Evolutionary conservation across 306 rosid species (phyloP).

Genomic region (Bauhinia variegata): DNA sequence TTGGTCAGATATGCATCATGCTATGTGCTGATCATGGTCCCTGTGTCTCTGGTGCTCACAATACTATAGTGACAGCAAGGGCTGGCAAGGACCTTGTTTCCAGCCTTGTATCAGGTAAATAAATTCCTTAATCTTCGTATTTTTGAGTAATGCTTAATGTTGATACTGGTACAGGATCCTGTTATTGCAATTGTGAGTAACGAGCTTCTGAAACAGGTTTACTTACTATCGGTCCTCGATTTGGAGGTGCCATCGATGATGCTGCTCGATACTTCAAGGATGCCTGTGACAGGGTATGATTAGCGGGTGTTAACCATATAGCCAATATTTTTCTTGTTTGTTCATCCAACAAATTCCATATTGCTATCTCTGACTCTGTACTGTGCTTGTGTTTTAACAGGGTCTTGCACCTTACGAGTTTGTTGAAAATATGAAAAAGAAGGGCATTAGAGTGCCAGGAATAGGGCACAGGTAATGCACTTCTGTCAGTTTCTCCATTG

Average conservation of each 20-base stretch:
- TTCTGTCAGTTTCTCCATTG: not conserved
- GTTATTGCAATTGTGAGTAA: slow-evolving; percentile 33
- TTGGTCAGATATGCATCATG: slow-evolving; percentile 89
- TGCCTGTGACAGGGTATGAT: slow-evolving; percentile 83
- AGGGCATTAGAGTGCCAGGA: slow-evolving; percentile 98
- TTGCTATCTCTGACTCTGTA: slow-evolving; percentile 15
- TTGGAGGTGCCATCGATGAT: slow-evolving; percentile 99
- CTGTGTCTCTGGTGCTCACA: slow-evolving; percentile 98
- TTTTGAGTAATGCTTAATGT: slow-evolving; percentile 11
- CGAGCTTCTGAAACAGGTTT: slow-evolving; percentile 71
- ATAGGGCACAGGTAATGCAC: slow-evolving; percentile 87
- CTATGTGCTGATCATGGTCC: slow-evolving; percentile 99
- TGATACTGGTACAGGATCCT: slow-evolving; percentile 17
- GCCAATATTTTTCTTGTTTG: slow-evolving; percentile 14
- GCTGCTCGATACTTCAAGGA: slow-evolving; percentile 99
- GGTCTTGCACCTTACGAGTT: slow-evolving; percentile 87
- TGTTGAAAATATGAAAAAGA: slow-evolving; percentile 95
- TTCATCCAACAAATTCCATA: slow-evolving; percentile 9
- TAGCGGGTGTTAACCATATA: slow-evolving; percentile 29
- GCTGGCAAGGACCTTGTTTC: slow-evolving; percentile 99
- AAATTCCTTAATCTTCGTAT: slow-evolving; percentile 28
- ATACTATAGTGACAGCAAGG: slow-evolving; percentile 95
- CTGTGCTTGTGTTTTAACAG: slow-evolving; percentile 53
- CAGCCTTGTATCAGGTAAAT: slow-evolving; percentile 87
- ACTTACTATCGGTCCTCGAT: slow-evolving; percentile 99